phyloP scores from a whole-genome alignment of 139 green algal genomes.

The Penium margaritaceum region DNA sequence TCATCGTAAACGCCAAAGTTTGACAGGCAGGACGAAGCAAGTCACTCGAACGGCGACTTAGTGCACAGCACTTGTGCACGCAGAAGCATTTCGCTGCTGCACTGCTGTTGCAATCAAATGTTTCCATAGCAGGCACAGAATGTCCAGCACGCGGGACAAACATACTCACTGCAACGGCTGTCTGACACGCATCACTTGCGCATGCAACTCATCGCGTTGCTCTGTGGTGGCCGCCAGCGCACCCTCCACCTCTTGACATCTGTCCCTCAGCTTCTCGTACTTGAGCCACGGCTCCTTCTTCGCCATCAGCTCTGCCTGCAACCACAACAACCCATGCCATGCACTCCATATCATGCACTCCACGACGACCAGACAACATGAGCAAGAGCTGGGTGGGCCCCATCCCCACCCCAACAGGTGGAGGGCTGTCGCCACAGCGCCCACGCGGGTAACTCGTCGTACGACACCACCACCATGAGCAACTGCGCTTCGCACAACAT shows the following conservation, averaged over 20 bases:
- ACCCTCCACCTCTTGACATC: neutral
- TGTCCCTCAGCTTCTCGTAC: slow-evolving; percentile 31
- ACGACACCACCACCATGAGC: neutral
- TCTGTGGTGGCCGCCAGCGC: too few relatives aligned
- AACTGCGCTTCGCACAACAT: neutral
- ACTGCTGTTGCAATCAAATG: too few relatives aligned
- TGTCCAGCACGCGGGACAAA: too few relatives aligned
- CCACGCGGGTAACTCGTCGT: neutral
- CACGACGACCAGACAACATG: neutral
- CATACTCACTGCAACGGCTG: too few relatives aligned
- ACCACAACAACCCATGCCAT: neutral
- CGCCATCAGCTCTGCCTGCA: slow-evolving; percentile 41
- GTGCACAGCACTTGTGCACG: too few relatives aligned
- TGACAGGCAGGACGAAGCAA: too few relatives aligned
- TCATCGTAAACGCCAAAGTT: too few relatives aligned
- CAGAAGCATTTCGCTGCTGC: too few relatives aligned
- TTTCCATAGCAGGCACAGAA: too few relatives aligned
- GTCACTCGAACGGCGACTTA: too few relatives aligned
- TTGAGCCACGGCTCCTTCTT: slow-evolving; percentile 54
- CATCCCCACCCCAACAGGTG: neutral
- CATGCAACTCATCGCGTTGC: too few relatives aligned
- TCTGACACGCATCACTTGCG: too few relatives aligned
- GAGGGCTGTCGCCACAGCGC: neutral
- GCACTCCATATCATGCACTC: neutral
- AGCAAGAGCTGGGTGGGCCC: neutral